Percentiles rank a stretch among this genome's conserved stretches.
These are phyloP conservation scores for Capsella rubella DNA, from an alignment of 441 rosid genomes.

Conservation along the genomic window DNA sequence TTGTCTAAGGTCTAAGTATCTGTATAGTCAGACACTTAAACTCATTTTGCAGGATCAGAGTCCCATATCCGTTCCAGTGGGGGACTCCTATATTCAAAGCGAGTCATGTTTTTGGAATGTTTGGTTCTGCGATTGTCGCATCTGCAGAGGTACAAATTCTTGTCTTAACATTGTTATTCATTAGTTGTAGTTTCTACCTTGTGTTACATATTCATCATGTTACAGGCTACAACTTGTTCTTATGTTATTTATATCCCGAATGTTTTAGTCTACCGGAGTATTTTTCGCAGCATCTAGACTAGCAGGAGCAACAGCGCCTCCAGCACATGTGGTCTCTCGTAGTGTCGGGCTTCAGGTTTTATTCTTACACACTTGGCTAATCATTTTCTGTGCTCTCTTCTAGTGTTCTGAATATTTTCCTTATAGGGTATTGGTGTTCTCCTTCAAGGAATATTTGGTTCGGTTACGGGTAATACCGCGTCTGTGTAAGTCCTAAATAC, in stretches of 20 bases:
- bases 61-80: slow-evolving; percentile 97
- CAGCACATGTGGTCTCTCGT: slow-evolving; percentile 81
- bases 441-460: slow-evolving; percentile 88
- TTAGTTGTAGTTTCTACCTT: slow-evolving; percentile 8
- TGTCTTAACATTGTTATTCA: not conserved
- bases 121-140: slow-evolving; percentile 89
- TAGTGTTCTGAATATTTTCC: not conserved
- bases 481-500: slow-evolving; percentile 70
- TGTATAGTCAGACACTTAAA: slow-evolving; percentile 14
- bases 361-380: slow-evolving; percentile 11
- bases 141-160: slow-evolving; percentile 74
- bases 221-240: slow-evolving; percentile 14
- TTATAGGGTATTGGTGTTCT: slow-evolving; percentile 83
- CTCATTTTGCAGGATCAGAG: slow-evolving; percentile 67
- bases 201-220: not conserved
- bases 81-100: slow-evolving; percentile 95
- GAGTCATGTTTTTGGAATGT: slow-evolving; percentile 92
- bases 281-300: slow-evolving; percentile 87
- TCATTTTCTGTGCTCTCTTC: not conserved
- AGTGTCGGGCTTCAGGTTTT: slow-evolving; percentile 90
- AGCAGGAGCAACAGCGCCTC: slow-evolving; percentile 94
- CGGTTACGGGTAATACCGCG: slow-evolving; percentile 82
- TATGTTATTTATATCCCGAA: slow-evolving; percentile 1
- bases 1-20: slow-evolving; percentile 1
- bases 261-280: slow-evolving; percentile 80